These are phyloP conservation scores for Mantamonas sphyraenae DNA, from an alignment of 78 protist genomes.

Conservation along the genomic window DNA sequence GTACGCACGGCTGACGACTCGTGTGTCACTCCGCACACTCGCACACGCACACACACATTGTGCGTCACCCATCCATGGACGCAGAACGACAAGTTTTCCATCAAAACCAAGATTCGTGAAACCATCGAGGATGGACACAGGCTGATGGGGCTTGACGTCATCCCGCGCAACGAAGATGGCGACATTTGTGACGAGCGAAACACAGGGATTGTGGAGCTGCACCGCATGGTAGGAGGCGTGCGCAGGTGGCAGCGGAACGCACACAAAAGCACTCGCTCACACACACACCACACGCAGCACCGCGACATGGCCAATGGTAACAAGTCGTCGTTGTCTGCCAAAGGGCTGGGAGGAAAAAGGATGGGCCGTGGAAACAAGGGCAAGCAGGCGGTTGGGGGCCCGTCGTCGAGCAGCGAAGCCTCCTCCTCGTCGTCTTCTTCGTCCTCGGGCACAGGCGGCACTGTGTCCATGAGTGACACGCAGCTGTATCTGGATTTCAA, in stretches of 20 bases:
- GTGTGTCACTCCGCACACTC: neutral
- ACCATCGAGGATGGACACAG: neutral
- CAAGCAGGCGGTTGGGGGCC: too few relatives aligned
- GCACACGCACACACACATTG: neutral
- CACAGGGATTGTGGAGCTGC: neutral
- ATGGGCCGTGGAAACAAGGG: too few relatives aligned
- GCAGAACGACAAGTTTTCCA: neutral
- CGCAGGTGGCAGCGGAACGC: neutral
- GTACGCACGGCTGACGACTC: neutral
- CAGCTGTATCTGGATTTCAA: neutral
- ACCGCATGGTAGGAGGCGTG: neutral
- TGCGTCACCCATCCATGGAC: neutral
- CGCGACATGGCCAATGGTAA: too few relatives aligned
- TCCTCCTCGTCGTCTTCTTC: too few relatives aligned
- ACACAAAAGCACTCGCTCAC: neutral
- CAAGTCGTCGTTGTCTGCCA: too few relatives aligned
- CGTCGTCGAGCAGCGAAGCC: too few relatives aligned
- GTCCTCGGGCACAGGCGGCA: too few relatives aligned
- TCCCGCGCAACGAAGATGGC: neutral
- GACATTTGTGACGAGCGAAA: neutral
- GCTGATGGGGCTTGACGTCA: neutral
- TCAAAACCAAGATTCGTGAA: too few relatives aligned
- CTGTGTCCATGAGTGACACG: too few relatives aligned
- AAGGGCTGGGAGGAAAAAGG: too few relatives aligned
- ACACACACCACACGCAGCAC: neutral